Conservation (phyloP, 768 basidiomycete genomes). For the Pisolithus sp. region DNA sequence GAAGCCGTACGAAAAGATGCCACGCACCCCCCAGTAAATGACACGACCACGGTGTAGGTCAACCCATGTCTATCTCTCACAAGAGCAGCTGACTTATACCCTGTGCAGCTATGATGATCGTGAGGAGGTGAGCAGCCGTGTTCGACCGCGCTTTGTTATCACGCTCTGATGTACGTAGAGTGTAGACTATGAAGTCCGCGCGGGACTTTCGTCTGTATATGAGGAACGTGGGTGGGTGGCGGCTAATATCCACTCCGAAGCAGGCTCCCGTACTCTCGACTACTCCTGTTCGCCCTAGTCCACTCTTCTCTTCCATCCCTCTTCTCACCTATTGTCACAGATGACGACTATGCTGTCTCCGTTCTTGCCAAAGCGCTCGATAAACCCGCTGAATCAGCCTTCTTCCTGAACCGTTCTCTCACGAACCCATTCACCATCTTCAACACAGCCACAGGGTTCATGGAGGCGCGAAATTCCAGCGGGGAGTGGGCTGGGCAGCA, state of each 20-base stretch:
- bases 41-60: slow-evolving; percentile 45
- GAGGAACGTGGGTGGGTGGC: slow-evolving; percentile 68
- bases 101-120: slow-evolving; percentile 56
- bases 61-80: neutral
- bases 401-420: slow-evolving; percentile 53
- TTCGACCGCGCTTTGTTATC: neutral
- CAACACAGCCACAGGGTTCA: slow-evolving; percentile 64
- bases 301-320: neutral
- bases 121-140: slow-evolving; percentile 45
- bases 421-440: slow-evolving; percentile 56
- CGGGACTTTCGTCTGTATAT: slow-evolving; percentile 69
- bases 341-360: slow-evolving; percentile 72
- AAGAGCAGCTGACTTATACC: slow-evolving; percentile 1
- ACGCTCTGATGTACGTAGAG: slow-evolving; percentile 31
- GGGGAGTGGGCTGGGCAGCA: slow-evolving; percentile 70
- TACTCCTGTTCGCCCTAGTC: slow-evolving; percentile 57
- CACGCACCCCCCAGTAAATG: slow-evolving; percentile 52
- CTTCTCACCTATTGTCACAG: slow-evolving; percentile 28
- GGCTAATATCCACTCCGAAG: slow-evolving; percentile 71
- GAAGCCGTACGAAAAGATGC: slow-evolving; percentile 72
- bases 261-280: slow-evolving; percentile 71
- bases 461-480: slow-evolving; percentile 69
- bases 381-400: slow-evolving; percentile 42
- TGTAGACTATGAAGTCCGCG: slow-evolving; percentile 77
- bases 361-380: slow-evolving; percentile 51